phyloP scores from a whole-genome alignment of 371 early-diverging fungal species.

The Lichtheimia ramosa region DNA sequence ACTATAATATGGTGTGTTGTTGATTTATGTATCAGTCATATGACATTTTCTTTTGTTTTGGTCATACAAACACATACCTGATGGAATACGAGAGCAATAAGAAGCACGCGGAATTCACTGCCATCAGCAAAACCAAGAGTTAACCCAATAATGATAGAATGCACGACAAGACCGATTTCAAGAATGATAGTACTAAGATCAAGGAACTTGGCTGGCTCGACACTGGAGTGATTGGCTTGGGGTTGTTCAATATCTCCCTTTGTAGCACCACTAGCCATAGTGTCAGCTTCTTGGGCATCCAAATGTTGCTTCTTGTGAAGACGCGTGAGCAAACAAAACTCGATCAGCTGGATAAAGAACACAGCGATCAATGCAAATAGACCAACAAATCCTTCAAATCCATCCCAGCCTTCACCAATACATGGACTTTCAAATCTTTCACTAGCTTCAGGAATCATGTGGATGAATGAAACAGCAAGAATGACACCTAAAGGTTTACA shows the following conservation, averaged over 20 bases:
- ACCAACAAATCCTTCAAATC: constrained; percentile 40
- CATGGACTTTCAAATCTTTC: constrained; percentile 38
- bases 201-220: constrained; percentile 36
- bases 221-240: constrained; percentile 3
- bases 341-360: constrained; percentile 38
- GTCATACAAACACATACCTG: constrained; percentile 49
- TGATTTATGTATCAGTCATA: too few relatives aligned
- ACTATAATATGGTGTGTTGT: constrained; percentile 23
- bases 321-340: constrained; percentile 30
- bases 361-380: constrained; percentile 44
- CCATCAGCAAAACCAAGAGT: constrained; percentile 71
- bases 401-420: constrained; percentile 33
- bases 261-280: not conserved
- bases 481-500: constrained; percentile 74
- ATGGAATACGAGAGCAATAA: constrained; percentile 86
- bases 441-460: constrained; percentile 57
- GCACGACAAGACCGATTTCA: constrained; percentile 85
- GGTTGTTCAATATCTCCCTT: constrained; percentile 22
- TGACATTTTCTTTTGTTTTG: not conserved
- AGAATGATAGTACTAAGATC: constrained; percentile 62
- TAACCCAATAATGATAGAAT: constrained; percentile 87
- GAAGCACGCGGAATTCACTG: constrained; percentile 65
- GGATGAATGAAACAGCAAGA: constrained; percentile 78
- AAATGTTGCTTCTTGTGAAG: constrained; percentile 16
- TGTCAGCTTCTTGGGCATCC: constrained; percentile 2